Conservation (phyloP, 805 yeast species). For the Monosporozyma servazzii region DNA sequence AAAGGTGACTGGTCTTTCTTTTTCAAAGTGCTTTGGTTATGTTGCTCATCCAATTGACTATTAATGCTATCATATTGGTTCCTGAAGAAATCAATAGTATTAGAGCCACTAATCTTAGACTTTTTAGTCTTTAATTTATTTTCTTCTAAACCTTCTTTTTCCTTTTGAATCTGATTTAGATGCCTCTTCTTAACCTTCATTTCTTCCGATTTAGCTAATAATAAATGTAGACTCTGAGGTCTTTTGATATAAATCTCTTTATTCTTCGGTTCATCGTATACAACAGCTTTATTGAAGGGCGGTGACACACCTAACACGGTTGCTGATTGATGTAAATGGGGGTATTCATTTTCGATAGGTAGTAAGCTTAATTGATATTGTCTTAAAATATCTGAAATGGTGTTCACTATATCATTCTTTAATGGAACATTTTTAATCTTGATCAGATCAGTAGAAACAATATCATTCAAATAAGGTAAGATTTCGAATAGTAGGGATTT, state of each 20-base stretch:
- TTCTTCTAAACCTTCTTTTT: slow-evolving; percentile 14
- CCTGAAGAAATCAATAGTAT: slow-evolving; percentile 34
- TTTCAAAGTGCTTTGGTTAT: not conserved
- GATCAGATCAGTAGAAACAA: slow-evolving; percentile 20
- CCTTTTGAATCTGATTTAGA: slow-evolving; percentile 13
- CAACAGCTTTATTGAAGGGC: slow-evolving; percentile 22
- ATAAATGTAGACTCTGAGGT: slow-evolving; percentile 14
- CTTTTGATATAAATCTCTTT: slow-evolving; percentile 21
- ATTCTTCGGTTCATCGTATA: slow-evolving; percentile 16
- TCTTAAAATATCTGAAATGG: slow-evolving; percentile 32
- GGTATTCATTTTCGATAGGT: slow-evolving; percentile 23
- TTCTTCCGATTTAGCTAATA: slow-evolving; percentile 26
- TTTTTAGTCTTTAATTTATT: slow-evolving; percentile 15
- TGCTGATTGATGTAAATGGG: slow-evolving; percentile 7
- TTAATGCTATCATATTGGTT: slow-evolving; percentile 31
- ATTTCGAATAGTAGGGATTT: slow-evolving; percentile 23
- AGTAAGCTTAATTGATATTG: slow-evolving; percentile 36
- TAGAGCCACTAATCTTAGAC: slow-evolving; percentile 3
- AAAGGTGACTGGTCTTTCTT: not conserved
- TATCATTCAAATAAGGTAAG: slow-evolving; percentile 30
- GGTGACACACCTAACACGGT: slow-evolving; percentile 18
- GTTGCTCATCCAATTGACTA: not conserved
- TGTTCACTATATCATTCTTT: slow-evolving; percentile 26
- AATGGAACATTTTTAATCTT: slow-evolving; percentile 20
- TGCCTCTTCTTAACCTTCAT: slow-evolving; percentile 29